Evolutionary conservation across 495 filamentous ascomycete species (phyloP).

Genomic region (Hypomontagnella monticulosa): DNA sequence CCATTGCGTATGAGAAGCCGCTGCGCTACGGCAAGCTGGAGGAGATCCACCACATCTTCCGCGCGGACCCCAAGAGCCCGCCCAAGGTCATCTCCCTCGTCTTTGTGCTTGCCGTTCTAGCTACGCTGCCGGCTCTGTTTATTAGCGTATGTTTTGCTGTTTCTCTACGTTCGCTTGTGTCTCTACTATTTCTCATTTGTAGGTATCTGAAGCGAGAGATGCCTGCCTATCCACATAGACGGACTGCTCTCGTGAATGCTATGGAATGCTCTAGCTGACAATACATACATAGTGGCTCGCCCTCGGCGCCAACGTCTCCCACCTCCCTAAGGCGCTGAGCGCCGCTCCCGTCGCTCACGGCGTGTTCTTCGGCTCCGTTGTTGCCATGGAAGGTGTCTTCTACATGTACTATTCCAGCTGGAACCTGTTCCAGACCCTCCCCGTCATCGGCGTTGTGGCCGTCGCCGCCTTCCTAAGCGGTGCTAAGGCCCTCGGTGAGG

Average conservation of each 20-base stretch:
- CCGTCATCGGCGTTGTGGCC: conserved; percentile 72
- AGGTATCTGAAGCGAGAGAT: background rate
- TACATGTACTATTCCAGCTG: conserved; percentile 93
- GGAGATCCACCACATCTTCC: conserved; percentile 95
- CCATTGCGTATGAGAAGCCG: conserved; percentile 70
- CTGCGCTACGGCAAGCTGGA: conserved; percentile 80
- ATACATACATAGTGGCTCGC: conserved; percentile 68
- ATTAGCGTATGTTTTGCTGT: conserved; percentile 64
- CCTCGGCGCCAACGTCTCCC: conserved; percentile 85
- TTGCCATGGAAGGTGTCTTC: conserved; percentile 90
- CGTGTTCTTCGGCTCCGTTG: conserved; percentile 82
- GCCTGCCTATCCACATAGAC: background rate
- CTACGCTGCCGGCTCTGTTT: conserved; percentile 75
- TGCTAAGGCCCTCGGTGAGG: conserved; percentile 89
- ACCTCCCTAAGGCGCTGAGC: conserved; percentile 76
- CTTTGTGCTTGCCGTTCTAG: conserved; percentile 76
- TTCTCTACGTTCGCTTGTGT: background rate
- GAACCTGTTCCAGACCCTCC: conserved; percentile 92
- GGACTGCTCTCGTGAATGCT: background rate
- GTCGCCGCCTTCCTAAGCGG: conserved; percentile 84
- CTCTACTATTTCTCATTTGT: background rate
- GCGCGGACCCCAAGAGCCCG: conserved; percentile 77
- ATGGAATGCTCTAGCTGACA: conserved; percentile 22
- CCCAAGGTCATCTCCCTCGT: conserved; percentile 82
- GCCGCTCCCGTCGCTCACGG: conserved; percentile 80